A percentile compares a stretch with the other conserved stretches of the same genome.
phyloP scores from a whole-genome alignment of 208 protist species.

The Acanthamoeba divionensis region DNA sequence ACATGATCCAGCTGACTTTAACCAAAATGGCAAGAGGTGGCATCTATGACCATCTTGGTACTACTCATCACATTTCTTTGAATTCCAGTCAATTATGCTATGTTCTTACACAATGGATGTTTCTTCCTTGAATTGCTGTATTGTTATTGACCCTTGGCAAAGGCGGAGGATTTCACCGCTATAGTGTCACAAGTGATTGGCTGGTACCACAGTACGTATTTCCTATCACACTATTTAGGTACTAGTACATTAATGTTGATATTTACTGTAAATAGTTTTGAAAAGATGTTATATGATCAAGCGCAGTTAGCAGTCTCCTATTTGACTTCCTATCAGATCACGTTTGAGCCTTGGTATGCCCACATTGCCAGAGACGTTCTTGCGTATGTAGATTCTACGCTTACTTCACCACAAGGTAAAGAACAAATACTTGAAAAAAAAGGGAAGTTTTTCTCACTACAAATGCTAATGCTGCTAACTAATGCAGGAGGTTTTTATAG shows the following conservation, averaged over 20 bases:
- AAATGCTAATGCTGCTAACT: background rate
- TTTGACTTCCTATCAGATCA: slow-evolving; percentile 39
- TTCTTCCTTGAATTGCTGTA: background rate
- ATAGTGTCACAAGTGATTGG: slow-evolving; percentile 55
- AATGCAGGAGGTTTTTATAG: slow-evolving; percentile 59
- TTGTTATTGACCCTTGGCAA: too few relatives aligned
- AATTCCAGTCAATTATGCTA: background rate
- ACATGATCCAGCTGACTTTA: slow-evolving; percentile 21
- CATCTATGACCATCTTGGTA: slow-evolving; percentile 63
- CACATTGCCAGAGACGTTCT: slow-evolving; percentile 13
- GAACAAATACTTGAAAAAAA: background rate
- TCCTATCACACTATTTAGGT: background rate
- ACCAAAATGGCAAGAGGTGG: slow-evolving; percentile 55
- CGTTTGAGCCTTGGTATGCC: slow-evolving; percentile 28
- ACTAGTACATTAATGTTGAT: background rate
- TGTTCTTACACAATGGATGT: background rate
- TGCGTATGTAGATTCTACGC: slow-evolving; percentile 21
- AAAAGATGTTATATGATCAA: slow-evolving; percentile 67
- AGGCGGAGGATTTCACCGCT: slow-evolving; percentile 60
- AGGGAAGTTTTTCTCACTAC: background rate
- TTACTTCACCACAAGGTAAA: slow-evolving; percentile 14
- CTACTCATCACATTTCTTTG: background rate
- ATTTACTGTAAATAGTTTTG: background rate
- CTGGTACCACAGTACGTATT: slow-evolving; percentile 54
- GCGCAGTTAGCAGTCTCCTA: slow-evolving; percentile 44